phyloP scores from a whole-genome alignment of 176 grass and related monocot species.

The Melocanna baccifera region DNA sequence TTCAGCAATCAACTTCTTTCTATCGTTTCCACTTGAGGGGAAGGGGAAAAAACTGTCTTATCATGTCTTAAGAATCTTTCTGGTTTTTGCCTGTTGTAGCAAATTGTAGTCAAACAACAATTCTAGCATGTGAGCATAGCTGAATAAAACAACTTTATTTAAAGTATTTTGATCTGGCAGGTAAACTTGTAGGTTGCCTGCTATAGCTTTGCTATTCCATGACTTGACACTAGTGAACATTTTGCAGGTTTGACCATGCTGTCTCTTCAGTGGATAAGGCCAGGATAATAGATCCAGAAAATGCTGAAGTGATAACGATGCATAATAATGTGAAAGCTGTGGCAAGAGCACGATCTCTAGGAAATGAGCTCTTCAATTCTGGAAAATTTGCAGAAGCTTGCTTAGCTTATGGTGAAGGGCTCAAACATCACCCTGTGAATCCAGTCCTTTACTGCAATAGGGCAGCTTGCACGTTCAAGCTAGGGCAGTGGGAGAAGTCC shows the following conservation, averaged over 20 bases:
- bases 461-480: conserved; percentile 86
- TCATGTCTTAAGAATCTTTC: not conserved
- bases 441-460: conserved; percentile 92
- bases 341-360: conserved; percentile 62
- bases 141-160: conserved; percentile 9
- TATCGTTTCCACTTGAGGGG: not conserved
- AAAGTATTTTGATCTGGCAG: conserved; percentile 30
- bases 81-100: not conserved
- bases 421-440: conserved; percentile 73
- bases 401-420: conserved; percentile 83
- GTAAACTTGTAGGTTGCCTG: not conserved
- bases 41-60: not conserved
- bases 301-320: conserved; percentile 55
- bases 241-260: conserved; percentile 82
- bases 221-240: conserved; percentile 22
- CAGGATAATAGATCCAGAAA: conserved; percentile 63
- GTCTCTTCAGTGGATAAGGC: conserved; percentile 71
- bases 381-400: conserved; percentile 77
- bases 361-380: conserved; percentile 91
- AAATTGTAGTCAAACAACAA: not conserved
- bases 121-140: not conserved
- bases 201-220: conserved; percentile 17
- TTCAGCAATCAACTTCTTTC: not conserved
- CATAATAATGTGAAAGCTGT: conserved; percentile 73
- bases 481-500: conserved; percentile 89